Percentiles rank a stretch among this genome's conserved stretches.
Conservation (phyloP, 2,329 filamentous ascomycete genomes). For the Fusarium gaditjirri region DNA sequence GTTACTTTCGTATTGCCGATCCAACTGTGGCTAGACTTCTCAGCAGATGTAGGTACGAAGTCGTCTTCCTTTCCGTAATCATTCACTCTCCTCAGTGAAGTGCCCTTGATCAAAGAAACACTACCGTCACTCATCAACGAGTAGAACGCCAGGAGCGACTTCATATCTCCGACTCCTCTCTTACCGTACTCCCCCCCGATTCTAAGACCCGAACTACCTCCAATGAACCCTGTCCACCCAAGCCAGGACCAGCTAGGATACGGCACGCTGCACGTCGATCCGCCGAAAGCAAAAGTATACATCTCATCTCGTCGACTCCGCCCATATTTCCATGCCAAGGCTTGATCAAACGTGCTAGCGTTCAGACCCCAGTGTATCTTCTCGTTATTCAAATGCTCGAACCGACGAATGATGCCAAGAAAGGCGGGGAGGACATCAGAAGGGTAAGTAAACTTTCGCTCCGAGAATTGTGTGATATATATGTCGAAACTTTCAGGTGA, state of each 20-base stretch:
- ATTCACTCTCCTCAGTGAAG: background rate
- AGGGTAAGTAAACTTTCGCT: conserved; percentile 10
- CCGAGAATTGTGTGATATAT: conserved; percentile 15
- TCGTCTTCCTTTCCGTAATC: background rate
- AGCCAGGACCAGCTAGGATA: conserved; percentile 18
- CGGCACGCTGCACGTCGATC: background rate
- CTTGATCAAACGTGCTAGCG: background rate
- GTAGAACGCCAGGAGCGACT: background rate
- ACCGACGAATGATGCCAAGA: conserved; percentile 14
- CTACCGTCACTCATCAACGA: background rate
- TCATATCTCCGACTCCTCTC: background rate
- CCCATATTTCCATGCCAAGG: conserved; percentile 1
- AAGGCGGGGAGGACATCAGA: conserved; percentile 13
- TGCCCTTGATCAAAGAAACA: background rate
- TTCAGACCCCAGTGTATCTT: conserved; percentile 16
- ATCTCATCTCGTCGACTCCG: background rate
- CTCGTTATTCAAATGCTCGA: conserved; percentile 21
- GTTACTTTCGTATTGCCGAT: background rate
- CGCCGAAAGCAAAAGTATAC: background rate
- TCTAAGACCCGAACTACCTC: background rate
- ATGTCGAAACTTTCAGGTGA: background rate
- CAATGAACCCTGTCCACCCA: background rate
- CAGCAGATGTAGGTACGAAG: rapidly evolving
- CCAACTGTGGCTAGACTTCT: background rate
- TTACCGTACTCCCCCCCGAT: background rate